Percentiles rank a stretch among this genome's conserved stretches.
phyloP scores from a whole-genome alignment of 2,329 filamentous ascomycete species.

The Aspergillus aculeatus region DNA sequence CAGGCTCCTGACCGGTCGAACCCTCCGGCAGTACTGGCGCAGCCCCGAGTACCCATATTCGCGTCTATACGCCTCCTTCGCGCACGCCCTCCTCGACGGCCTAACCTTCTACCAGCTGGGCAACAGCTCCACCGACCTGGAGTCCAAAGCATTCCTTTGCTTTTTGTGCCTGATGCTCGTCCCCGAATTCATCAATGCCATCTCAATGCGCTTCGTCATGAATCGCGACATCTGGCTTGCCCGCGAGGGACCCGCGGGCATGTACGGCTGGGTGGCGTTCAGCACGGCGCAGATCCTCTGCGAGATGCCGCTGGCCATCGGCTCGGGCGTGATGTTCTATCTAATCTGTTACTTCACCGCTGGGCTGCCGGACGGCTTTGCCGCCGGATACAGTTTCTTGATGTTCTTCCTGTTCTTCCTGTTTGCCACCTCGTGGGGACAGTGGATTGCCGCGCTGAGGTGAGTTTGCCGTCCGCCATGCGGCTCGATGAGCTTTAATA shows the following conservation, averaged over 20 bases:
- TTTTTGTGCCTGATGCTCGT: constrained; percentile 64
- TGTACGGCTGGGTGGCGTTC: constrained; percentile 72
- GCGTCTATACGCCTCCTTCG: constrained; percentile 66
- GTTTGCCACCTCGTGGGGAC: constrained; percentile 69
- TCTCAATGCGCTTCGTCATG: constrained; percentile 68
- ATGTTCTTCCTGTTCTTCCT: constrained; percentile 73
- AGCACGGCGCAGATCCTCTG: constrained; percentile 65
- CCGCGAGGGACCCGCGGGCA: constrained; percentile 65
- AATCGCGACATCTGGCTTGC: constrained; percentile 68
- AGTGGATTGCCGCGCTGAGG: constrained; percentile 72
- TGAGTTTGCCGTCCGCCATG: constrained; percentile 47
- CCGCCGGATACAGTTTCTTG: constrained; percentile 68
- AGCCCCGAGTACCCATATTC: constrained; percentile 71
- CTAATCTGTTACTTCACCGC: constrained; percentile 70
- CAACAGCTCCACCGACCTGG: constrained; percentile 63
- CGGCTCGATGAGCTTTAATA: not conserved
- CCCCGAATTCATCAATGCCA: constrained; percentile 66
- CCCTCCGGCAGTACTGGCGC: constrained; percentile 69
- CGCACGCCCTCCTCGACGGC: constrained; percentile 69
- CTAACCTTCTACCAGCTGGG: constrained; percentile 71
- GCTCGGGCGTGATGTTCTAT: constrained; percentile 64
- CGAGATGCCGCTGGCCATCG: constrained; percentile 66
- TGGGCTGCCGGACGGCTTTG: constrained; percentile 63
- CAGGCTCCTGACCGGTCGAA: constrained; percentile 63
- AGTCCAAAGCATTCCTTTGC: constrained; percentile 66